Percentiles rank a stretch among this genome's conserved stretches.
Conservation (phyloP, 2,329 filamentous ascomycete species). For the Corynespora cassiicola region DNA sequence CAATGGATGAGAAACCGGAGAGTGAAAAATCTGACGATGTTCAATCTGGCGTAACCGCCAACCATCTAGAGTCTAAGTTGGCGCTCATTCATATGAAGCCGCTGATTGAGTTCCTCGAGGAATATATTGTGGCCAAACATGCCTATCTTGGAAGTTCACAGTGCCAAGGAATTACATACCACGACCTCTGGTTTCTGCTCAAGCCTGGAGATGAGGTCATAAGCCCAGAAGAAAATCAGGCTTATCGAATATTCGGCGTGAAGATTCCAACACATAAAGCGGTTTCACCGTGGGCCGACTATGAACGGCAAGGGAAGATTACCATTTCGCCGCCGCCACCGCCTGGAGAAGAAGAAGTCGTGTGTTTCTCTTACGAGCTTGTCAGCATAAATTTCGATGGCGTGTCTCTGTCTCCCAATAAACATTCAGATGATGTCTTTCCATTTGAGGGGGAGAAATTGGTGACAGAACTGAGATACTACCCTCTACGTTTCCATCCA, state of each 20-base stretch:
- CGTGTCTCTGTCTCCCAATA: conserved; percentile 30
- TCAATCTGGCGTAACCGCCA: too few relatives aligned
- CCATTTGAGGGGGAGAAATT: conserved; percentile 31
- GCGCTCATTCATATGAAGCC: too few relatives aligned
- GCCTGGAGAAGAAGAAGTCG: too few relatives aligned
- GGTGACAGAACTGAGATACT: conserved; percentile 28
- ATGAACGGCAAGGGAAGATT: too few relatives aligned
- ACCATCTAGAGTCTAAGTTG: too few relatives aligned
- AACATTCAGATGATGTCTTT: conserved; percentile 21
- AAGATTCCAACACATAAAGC: conserved; percentile 10
- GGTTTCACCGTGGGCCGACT: conserved; percentile 6
- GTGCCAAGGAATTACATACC: not conserved
- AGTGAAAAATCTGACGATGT: too few relatives aligned
- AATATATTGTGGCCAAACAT: not conserved
- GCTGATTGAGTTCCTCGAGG: too few relatives aligned
- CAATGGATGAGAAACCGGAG: too few relatives aligned
- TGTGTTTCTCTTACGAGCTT: too few relatives aligned
- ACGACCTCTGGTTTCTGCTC: conserved; percentile 33
- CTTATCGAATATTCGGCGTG: conserved; percentile 25
- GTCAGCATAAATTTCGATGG: conserved; percentile 44
- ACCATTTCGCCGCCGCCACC: too few relatives aligned
- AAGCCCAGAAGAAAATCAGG: conserved; percentile 21
- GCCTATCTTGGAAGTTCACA: not conserved
- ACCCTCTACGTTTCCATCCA: conserved; percentile 25
- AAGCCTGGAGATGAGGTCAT: conserved; percentile 19